Conservation (phyloP, 2,329 filamentous ascomycete genomes). For the Penicillium sp. region DNA sequence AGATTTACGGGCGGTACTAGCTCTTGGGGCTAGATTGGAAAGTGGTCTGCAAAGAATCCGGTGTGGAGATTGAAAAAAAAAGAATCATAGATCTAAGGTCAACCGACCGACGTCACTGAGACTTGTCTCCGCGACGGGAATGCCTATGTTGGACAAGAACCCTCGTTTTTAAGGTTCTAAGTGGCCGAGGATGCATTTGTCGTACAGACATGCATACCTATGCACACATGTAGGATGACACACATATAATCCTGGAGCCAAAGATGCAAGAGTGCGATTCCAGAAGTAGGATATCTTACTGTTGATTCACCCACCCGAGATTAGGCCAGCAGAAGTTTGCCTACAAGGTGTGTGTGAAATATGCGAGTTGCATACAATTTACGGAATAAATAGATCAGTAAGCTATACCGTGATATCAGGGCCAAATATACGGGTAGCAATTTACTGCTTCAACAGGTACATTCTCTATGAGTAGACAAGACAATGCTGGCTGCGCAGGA, state of each 20-base stretch:
- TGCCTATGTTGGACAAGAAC: not conserved
- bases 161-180: not conserved
- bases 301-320: too few relatives aligned
- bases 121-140: too few relatives aligned
- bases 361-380: too few relatives aligned
- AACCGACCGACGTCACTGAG: not conserved
- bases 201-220: not conserved
- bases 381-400: too few relatives aligned
- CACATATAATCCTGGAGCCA: not conserved
- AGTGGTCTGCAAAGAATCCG: not conserved
- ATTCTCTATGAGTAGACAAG: too few relatives aligned
- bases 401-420: too few relatives aligned
- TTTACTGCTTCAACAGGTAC: too few relatives aligned
- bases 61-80: not conserved
- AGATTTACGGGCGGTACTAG: not conserved
- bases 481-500: not conserved
- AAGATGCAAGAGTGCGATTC: too few relatives aligned
- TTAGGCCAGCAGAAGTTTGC: too few relatives aligned
- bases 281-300: too few relatives aligned
- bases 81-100: not conserved
- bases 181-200: not conserved
- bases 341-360: too few relatives aligned
- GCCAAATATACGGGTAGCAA: too few relatives aligned
- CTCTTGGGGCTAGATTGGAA: not conserved
- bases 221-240: not conserved